Conservation (phyloP, 73 alveolate genomes). For the Effrenium voratum region DNA sequence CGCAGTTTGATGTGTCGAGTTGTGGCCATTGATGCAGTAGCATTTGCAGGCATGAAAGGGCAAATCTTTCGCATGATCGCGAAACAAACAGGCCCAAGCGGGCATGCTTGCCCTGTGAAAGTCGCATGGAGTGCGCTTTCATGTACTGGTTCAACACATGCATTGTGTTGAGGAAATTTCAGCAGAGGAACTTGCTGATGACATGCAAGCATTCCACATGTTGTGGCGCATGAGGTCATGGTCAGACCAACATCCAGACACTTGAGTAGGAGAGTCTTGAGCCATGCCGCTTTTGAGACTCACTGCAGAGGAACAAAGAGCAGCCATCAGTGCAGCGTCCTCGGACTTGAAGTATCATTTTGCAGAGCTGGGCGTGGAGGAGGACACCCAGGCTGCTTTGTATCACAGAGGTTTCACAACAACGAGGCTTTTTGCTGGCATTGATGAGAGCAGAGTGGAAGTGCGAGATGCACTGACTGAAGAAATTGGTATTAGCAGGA, state of each 20-base stretch:
- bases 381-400: neutral
- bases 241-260: too few species aligned
- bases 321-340: slow-evolving; percentile 6
- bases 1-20: too few species aligned
- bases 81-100: too few species aligned
- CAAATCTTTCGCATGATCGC: too few species aligned
- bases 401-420: neutral
- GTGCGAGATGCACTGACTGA: slow-evolving; percentile 4
- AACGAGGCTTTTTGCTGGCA: neutral
- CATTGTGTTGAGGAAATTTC: neutral
- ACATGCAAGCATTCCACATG: neutral
- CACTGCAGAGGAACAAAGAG: neutral
- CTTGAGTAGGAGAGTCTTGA: neutral
- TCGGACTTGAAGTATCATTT: slow-evolving; percentile 17
- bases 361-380: neutral
- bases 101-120: too few species aligned
- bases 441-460: slow-evolving; percentile 6
- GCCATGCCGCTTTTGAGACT: slow-evolving; percentile 15
- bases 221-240: neutral
- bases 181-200: neutral
- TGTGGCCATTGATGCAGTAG: too few species aligned
- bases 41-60: too few species aligned
- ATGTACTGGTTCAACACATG: neutral
- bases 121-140: neutral
- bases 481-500: neutral